phyloP scores from a whole-genome alignment of 306 rosid genomes.

The Calophaca sinica region DNA sequence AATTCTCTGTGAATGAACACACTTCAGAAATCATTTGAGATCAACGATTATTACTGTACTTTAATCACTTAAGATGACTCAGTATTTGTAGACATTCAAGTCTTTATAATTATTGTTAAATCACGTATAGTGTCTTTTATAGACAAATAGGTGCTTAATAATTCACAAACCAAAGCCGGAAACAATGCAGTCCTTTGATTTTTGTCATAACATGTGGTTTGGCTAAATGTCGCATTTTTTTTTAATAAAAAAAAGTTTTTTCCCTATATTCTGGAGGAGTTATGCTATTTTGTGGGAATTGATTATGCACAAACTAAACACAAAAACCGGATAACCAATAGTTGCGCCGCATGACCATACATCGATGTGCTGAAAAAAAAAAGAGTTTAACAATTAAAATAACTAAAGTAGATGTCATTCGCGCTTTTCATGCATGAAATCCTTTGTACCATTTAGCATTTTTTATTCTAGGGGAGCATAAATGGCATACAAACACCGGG shows the following conservation, averaged over 20 bases:
- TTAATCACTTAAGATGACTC: not conserved
- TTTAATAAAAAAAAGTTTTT: too few relatives aligned
- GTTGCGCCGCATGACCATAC: too few relatives aligned
- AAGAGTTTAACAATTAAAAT: too few relatives aligned
- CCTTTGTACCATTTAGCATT: too few relatives aligned
- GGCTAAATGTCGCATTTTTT: too few relatives aligned
- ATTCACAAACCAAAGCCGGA: conserved; percentile 13
- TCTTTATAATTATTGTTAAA: conserved; percentile 27
- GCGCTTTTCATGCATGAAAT: too few relatives aligned
- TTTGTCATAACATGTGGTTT: not conserved
- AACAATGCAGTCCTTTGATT: not conserved
- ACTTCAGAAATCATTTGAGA: not conserved
- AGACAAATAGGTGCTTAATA: not conserved
- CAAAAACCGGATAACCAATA: too few relatives aligned
- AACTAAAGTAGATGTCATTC: too few relatives aligned
- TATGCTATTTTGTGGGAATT: too few relatives aligned
- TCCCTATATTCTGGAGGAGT: too few relatives aligned
- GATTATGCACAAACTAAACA: too few relatives aligned
- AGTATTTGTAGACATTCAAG: conserved; percentile 19
- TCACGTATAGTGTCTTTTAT: not conserved
- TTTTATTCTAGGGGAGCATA: not conserved
- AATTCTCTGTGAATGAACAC: not conserved
- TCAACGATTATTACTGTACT: not conserved
- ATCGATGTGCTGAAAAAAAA: too few relatives aligned
- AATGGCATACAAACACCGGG: conserved; percentile 48